Evolutionary conservation across 1,139 yeast genomes (phyloP).

Genomic region (Candida sp.): DNA sequence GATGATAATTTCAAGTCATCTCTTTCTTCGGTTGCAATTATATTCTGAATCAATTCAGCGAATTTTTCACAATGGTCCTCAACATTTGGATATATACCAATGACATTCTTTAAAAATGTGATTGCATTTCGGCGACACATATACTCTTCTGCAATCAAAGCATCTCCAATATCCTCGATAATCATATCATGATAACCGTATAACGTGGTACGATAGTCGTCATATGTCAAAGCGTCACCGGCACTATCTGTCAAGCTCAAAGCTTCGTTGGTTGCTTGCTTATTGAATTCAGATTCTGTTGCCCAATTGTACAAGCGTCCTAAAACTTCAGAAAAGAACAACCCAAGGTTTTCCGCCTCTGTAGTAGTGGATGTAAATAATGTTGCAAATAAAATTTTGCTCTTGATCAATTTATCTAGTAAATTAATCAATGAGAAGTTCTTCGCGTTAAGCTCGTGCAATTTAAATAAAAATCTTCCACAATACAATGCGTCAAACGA

Average conservation of each 20-base stretch:
- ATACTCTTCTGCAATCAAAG: slow-evolving; percentile 60
- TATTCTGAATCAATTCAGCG: slow-evolving; percentile 43
- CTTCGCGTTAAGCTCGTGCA: slow-evolving; percentile 41
- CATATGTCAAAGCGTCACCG: slow-evolving; percentile 18
- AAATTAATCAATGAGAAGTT: slow-evolving; percentile 43
- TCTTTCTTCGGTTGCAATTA: slow-evolving; percentile 56
- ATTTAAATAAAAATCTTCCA: slow-evolving; percentile 55
- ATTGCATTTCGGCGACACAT: slow-evolving; percentile 83
- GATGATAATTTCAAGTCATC: slow-evolving; percentile 83
- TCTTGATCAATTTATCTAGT: slow-evolving; percentile 48
- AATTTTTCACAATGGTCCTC: slow-evolving; percentile 64
- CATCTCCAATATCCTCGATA: slow-evolving; percentile 41
- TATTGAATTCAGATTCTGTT: slow-evolving; percentile 16
- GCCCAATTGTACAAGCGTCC: slow-evolving; percentile 44
- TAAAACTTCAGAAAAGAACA: slow-evolving; percentile 63
- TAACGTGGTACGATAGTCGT: slow-evolving; percentile 38
- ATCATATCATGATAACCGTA: slow-evolving; percentile 57
- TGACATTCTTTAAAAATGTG: slow-evolving; percentile 67
- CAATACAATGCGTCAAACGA: slow-evolving; percentile 81
- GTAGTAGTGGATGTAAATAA: slow-evolving; percentile 68
- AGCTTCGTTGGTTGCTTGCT: slow-evolving; percentile 2
- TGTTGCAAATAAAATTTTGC: slow-evolving; percentile 52
- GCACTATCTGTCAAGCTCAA: slow-evolving; percentile 8
- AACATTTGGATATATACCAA: slow-evolving; percentile 65
- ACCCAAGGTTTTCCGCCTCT: slow-evolving; percentile 82